These are phyloP conservation scores for Adansonia digitata DNA, from an alignment of 345 rosid species.

Conservation along the genomic window DNA sequence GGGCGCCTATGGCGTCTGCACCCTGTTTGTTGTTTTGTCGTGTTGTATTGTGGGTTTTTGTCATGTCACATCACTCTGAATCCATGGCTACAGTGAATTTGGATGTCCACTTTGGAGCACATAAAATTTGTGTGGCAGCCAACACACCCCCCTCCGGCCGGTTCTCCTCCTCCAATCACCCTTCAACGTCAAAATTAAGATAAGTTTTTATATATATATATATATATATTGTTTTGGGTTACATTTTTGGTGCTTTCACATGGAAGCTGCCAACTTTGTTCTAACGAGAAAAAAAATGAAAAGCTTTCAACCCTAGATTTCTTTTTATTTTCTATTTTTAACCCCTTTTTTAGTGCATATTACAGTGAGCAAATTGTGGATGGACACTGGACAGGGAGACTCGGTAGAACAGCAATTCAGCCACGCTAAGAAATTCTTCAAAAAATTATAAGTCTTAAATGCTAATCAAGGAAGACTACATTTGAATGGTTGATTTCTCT, in stretches of 20 bases:
- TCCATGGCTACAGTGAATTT: not conserved
- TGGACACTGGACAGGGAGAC: not conserved
- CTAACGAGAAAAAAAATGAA: too few relatives aligned
- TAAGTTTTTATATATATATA: too few relatives aligned
- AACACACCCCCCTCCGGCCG: too few relatives aligned
- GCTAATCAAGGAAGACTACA: not conserved
- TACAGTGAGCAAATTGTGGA: not conserved
- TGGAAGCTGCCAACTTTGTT: not conserved
- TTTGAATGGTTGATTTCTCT: not conserved
- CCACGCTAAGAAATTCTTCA: not conserved
- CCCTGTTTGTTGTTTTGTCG: not conserved
- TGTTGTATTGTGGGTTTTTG: not conserved
- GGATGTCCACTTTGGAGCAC: not conserved
- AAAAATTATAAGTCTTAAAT: not conserved
- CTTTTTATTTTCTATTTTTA: too few relatives aligned
- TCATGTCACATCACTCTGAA: constrained; percentile 1
- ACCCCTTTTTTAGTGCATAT: not conserved
- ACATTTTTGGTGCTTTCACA: not conserved
- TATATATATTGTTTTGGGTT: not conserved
- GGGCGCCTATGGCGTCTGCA: not conserved
- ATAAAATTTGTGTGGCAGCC: not conserved
- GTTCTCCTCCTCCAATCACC: too few relatives aligned
- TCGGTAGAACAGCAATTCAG: not conserved
- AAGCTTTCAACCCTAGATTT: too few relatives aligned
- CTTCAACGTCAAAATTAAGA: not conserved